These are phyloP conservation scores for Penicillium sp. DNA, from an alignment of 2,329 filamentous ascomycete species.

Conservation along the genomic window DNA sequence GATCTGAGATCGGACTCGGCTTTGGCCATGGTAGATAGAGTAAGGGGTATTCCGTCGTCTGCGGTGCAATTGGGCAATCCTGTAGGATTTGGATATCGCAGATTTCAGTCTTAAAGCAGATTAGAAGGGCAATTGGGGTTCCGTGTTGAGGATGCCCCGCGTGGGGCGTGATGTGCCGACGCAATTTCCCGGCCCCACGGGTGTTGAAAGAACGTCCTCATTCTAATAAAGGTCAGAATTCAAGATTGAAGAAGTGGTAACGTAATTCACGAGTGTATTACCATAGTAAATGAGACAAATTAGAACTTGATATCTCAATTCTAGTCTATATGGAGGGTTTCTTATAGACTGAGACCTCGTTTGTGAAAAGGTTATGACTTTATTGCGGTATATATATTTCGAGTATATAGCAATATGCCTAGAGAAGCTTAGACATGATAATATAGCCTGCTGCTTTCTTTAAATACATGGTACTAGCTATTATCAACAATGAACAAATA, in stretches of 20 bases:
- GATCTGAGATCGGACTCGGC: constrained; percentile 11
- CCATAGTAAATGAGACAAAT: no score
- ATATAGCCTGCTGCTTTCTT: no score
- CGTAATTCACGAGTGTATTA: no score
- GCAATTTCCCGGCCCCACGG: neutral
- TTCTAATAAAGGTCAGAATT: neutral
- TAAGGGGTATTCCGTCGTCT: neutral
- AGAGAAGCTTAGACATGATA: no score
- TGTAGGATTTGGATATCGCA: neutral
- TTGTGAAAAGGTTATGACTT: no score
- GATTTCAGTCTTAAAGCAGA: neutral
- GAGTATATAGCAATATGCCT: no score
- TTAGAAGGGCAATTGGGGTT: neutral
- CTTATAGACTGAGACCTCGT: no score
- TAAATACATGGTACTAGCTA: no score
- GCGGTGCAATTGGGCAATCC: neutral
- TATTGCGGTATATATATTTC: no score
- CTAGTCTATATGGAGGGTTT: no score
- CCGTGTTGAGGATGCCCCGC: neutral
- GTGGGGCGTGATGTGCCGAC: neutral
- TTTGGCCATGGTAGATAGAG: constrained; percentile 12
- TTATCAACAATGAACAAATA: no score
- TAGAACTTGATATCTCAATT: no score
- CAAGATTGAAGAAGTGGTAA: neutral
- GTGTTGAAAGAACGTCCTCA: neutral